phyloP scores from a whole-genome alignment of 352 stramenopile species.

The Pythium diclinum region DNA sequence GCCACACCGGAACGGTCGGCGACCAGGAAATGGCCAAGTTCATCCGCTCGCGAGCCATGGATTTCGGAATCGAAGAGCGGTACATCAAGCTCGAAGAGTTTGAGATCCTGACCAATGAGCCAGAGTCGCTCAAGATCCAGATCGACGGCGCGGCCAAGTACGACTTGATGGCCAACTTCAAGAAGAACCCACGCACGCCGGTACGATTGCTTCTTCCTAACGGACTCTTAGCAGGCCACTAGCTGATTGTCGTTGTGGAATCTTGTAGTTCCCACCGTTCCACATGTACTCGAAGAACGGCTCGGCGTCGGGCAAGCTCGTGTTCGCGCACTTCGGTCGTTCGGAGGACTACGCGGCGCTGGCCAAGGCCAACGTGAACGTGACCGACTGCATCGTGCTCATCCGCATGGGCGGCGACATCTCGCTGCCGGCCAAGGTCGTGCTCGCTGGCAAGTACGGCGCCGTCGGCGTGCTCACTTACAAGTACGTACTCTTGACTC shows the following conservation, averaged over 20 bases:
- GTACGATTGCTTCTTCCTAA: slow-evolving; percentile 18
- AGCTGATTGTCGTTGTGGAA: slow-evolving; percentile 17
- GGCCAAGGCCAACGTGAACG: slow-evolving; percentile 41
- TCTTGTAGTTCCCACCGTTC: slow-evolving; percentile 46
- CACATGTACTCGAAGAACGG: slow-evolving; percentile 84
- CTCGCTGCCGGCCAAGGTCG: slow-evolving; percentile 67
- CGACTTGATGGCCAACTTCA: slow-evolving; percentile 37
- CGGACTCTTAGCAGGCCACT: too few relatives aligned
- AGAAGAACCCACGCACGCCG: slow-evolving; percentile 33
- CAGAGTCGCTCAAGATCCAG: slow-evolving; percentile 53
- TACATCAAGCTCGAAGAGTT: slow-evolving; percentile 83
- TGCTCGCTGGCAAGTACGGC: slow-evolving; percentile 57
- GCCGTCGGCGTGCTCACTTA: slow-evolving; percentile 71
- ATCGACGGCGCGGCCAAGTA: slow-evolving; percentile 24
- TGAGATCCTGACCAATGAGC: slow-evolving; percentile 75
- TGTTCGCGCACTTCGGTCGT: slow-evolving; percentile 76
- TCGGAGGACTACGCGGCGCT: slow-evolving; percentile 60
- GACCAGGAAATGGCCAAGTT: slow-evolving; percentile 77
- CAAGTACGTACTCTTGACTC: slow-evolving; percentile 39
- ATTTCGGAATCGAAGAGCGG: slow-evolving; percentile 73
- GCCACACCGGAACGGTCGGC: slow-evolving; percentile 58
- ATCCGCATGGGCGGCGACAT: slow-evolving; percentile 66
- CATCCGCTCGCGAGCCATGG: slow-evolving; percentile 64
- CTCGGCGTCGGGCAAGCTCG: slow-evolving; percentile 45
- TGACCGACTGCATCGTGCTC: slow-evolving; percentile 51